Conservation (phyloP, 2,329 filamentous ascomycete species). For the Plenodomus biglobosus region DNA sequence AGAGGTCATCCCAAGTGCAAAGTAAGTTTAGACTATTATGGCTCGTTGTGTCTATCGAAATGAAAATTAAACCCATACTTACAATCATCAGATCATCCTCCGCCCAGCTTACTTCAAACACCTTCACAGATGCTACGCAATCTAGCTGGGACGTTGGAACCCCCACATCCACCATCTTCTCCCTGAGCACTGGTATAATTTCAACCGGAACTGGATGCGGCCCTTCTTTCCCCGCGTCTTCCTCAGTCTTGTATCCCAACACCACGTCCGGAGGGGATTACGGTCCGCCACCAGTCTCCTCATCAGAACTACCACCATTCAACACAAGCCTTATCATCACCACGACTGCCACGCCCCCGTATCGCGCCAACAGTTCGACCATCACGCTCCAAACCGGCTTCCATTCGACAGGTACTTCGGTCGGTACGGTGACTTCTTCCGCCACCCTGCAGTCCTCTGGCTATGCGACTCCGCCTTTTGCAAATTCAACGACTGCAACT, state of each 20-base stretch:
- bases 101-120: conserved; percentile 6
- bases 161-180: conserved; percentile 7
- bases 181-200: conserved; percentile 9
- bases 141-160: conserved; percentile 19
- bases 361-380: conserved; percentile 5
- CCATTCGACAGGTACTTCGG: conserved; percentile 4
- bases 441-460: conserved; percentile 2
- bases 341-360: conserved; percentile 2
- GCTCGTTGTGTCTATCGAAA: conserved; percentile 1
- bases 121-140: conserved; percentile 20
- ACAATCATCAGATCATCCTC: conserved; percentile 1
- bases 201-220: conserved; percentile 10
- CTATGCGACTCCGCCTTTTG: conserved; percentile 6
- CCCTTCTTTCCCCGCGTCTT: conserved; percentile 1
- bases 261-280: conserved; percentile 7
- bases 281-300: conserved; percentile 4
- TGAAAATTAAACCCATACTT: background rate
- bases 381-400: conserved; percentile 2
- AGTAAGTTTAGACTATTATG: conserved; percentile 10
- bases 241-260: conserved; percentile 16
- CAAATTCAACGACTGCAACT: background rate
- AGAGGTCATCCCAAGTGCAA: conserved; percentile 1
- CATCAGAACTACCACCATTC: background rate
- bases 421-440: conserved; percentile 1
- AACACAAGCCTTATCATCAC: conserved; percentile 3